A percentile compares a stretch with the other conserved stretches of the same genome.
phyloP scores from a whole-genome alignment of 2,329 filamentous ascomycete species.

The Saccharata proteae region DNA sequence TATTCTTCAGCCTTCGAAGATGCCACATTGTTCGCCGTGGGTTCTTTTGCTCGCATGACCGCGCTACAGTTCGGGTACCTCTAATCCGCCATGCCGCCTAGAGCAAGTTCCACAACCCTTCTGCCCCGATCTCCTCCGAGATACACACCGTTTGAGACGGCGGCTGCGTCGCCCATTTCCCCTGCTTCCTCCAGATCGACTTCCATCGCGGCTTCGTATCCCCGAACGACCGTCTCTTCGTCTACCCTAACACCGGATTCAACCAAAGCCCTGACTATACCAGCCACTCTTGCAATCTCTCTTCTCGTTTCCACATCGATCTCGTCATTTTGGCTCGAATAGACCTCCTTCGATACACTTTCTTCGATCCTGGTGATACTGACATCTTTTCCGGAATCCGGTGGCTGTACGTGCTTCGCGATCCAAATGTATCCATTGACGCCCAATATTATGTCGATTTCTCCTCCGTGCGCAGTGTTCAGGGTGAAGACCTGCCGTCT shows the following conservation, averaged over 20 bases:
- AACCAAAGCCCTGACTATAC: slow-evolving; percentile 71
- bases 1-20: no score
- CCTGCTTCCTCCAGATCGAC: slow-evolving; percentile 50
- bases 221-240: slow-evolving; percentile 73
- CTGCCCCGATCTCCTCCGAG: slow-evolving; percentile 26
- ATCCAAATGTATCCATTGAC: slow-evolving; percentile 98
- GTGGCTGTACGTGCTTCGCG: slow-evolving; percentile 61
- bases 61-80: no score
- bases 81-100: slow-evolving; percentile 12
- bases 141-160: no score
- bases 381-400: slow-evolving; percentile 39
- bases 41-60: no score
- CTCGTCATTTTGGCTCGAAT: slow-evolving; percentile 88
- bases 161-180: slow-evolving; percentile 15
- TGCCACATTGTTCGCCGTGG: no score
- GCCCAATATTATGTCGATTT: slow-evolving; percentile 76
- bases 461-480: slow-evolving; percentile 43
- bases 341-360: slow-evolving; percentile 70
- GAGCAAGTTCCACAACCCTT: slow-evolving; percentile 22
- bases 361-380: slow-evolving; percentile 82
- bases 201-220: slow-evolving; percentile 72
- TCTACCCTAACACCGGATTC: slow-evolving; percentile 76
- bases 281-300: slow-evolving; percentile 76
- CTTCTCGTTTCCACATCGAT: slow-evolving; percentile 65
- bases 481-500: slow-evolving; percentile 83